Evolutionary conservation across 805 yeast species (phyloP).

Genomic region (Isabelozyma pseudorhagii): DNA sequence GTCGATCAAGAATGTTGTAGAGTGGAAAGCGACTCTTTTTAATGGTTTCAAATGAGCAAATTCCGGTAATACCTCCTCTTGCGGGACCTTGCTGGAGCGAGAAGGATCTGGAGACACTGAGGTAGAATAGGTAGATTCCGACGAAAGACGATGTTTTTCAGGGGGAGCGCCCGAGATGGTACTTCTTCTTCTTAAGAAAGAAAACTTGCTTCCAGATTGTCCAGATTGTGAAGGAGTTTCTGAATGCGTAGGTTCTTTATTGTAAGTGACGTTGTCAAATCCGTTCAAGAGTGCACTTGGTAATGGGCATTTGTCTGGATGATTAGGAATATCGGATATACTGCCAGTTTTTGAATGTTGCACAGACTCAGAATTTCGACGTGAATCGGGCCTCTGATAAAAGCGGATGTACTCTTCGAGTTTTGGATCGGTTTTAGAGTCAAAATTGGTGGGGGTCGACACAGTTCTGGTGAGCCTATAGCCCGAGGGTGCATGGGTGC

Average conservation of each 20-base stretch:
- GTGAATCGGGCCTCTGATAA: constrained; percentile 21
- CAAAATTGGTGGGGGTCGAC: constrained; percentile 6
- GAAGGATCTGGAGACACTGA: neutral
- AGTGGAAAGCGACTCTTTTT: constrained; percentile 42
- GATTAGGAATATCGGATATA: too few species aligned
- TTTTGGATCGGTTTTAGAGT: constrained; percentile 21
- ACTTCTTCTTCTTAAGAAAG: constrained; percentile 28
- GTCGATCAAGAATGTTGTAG: constrained; percentile 39
- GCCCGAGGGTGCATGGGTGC: neutral
- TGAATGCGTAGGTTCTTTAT: constrained; percentile 1
- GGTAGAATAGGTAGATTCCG: neutral
- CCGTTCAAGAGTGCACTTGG: constrained; percentile 17
- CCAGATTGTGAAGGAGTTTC: neutral
- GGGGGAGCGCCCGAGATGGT: constrained; percentile 5
- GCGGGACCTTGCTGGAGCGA: neutral
- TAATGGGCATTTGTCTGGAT: constrained; percentile 8
- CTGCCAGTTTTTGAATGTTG: too few species aligned
- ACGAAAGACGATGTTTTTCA: constrained; percentile 9
- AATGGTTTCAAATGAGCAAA: constrained; percentile 32
- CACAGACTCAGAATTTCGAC: constrained; percentile 2
- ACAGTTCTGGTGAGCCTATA: constrained; percentile 7
- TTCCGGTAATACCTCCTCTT: constrained; percentile 15
- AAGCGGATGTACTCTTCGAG: constrained; percentile 35
- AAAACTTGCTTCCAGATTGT: constrained; percentile 11
- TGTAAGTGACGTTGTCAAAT: constrained; percentile 9